Evolutionary conservation across 805 yeast genomes (phyloP), one percentile per base, ranked within the genome.

Genomic region (Cyberlindnera suaveolens): DNA sequence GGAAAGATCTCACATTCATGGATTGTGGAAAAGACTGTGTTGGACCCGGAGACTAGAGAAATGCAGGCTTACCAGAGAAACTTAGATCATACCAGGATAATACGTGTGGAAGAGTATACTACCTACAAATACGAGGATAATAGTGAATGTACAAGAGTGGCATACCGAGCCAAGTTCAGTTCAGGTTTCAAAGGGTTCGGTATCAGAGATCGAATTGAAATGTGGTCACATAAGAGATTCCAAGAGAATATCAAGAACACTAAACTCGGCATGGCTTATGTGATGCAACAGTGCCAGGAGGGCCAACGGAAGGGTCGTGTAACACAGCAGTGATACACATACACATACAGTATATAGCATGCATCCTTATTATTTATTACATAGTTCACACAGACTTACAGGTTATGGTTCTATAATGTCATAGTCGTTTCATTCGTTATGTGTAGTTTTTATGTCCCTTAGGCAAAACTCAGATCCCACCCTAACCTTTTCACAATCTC

Each of bases 401-500:
- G 11, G 11, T 23, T 23, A 23, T 23, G 27, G 27, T 8, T 23
- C 27, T 23, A 23, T 23, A 23, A 6, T 23, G 27, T 23, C 27
- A 23, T 23, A 23, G 33, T 31, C 15, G 17, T 31, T 14, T 31
- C 33, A 31, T 31, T n/a, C 16, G 33, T 31, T 15, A 31, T n/a
- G 10, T 13, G 15, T 15, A 14, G 17, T n/a, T 14, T 15, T 19
- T 6, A 31, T 14, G 17, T 18, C 9, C 7, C 11, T 49, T 36
- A 63, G 14, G 90, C 93, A 68, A 85, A 85, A 60, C 84, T 82
- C 38, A 86, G 65, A 56, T 85, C 86, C 91, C 93, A 85, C 3
- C 85, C 86, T 39, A 82, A 63, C 11, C 71, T 71, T 46, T 77
- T 76, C 33, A 85, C 78, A 36, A 83, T 71, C 30, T 70, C 74